Evolutionary conservation across 345 rosid species (phyloP), one percentile per base, ranked within the genome.

Genomic region (Ceriops zippeliana): DNA sequence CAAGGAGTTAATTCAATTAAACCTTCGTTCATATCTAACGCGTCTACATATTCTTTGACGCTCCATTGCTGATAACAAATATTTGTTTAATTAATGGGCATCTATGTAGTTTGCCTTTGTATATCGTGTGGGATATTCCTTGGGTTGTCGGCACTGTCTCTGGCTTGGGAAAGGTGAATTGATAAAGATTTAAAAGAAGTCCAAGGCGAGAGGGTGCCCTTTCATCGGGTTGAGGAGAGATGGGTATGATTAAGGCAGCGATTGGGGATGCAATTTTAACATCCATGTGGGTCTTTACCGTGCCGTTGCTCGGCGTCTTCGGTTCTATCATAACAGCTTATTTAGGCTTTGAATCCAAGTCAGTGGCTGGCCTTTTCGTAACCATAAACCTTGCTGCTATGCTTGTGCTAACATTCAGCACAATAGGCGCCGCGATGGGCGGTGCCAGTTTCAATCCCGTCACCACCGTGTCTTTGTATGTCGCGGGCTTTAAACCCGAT

Each of bases 401-500:
- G 58, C 54, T 77, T 4, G 63, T 63, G 34, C 60, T 77, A 61
- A 64, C 54, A 1, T 77, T 77, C 80, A 68, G 66, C 65, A 20
- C 61, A 7, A 64, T 68, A 6, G 76, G 80, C 3, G 52, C 63
- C 6, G 66, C 65, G 30, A n/a, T 69, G 34, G 80, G 74, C 1
- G 80, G 80, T 15, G 80, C 80, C 7, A 72, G 70, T 58, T 77
- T 72, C 70, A 77, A 77, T 24, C 80, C 80, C 2, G 15, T 70
- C 22, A 69, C 73, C 16, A 77, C 73, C 5, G 58, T 72, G 4
- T 35, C 73, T 27, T 27, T 64, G 56, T 60, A 68, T 42, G 66
- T 63, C 0, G 73, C 80, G 0, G 83, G 85, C 32, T 71, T 77
- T 15, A 72, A 52, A n/a, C 75, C 74, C 3, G 72, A 76, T n/a